Evolutionary conservation across 1,139 yeast genomes (phyloP), one percentile per base, ranked within the genome.

Genomic region (Petasospora fabianii): DNA sequence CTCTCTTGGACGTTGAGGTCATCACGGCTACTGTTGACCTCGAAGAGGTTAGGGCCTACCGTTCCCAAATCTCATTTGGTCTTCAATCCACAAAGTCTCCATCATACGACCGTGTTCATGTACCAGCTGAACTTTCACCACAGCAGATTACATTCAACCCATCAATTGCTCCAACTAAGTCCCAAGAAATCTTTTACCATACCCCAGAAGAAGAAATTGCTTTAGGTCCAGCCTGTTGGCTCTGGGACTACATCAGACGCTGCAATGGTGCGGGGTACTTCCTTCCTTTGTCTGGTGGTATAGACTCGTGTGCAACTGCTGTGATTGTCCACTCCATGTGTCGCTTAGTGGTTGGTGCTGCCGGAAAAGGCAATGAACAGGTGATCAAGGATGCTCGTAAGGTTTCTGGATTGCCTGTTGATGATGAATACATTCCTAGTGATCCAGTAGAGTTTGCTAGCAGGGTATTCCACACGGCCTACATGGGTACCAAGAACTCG

Each of bases 161-260:
- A 14, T 55, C 55, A 2, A 61, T 84, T n/a, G 63, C 54, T n/a
- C 96, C 97, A 14, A 65, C 95, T 0, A 53, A 58, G 26, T 55
- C 71, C 2, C 60, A 64, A 24, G 69, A 68, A 5, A 71, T 83
- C 30, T 69, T 68, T 34, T 84, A 84, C 55, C 95, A 85, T 61
- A 58, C 69, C 3, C 96, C 97, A 2, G 95, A 88, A 56, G 97
- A 92, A 61, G 99, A 92, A 62, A 90, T 92, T 47, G 97, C 98
- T 0, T 68, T 85, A 37, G 98, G 98, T 0, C 99, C 98, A 1
- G 98, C 99, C 0, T 92, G 98, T 60, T 92, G 99, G 99, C 64
- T 92, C 48, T 92, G 99, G 99, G 99, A 92, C 60, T 92, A 92
- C 58, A 71, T 92, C 47, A 74, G 99, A 58, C 76, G 98, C 50